These are phyloP conservation scores for Apiotrichum gamsii DNA, from an alignment of 1,284 basidiomycete species.

Conservation along the genomic window DNA sequence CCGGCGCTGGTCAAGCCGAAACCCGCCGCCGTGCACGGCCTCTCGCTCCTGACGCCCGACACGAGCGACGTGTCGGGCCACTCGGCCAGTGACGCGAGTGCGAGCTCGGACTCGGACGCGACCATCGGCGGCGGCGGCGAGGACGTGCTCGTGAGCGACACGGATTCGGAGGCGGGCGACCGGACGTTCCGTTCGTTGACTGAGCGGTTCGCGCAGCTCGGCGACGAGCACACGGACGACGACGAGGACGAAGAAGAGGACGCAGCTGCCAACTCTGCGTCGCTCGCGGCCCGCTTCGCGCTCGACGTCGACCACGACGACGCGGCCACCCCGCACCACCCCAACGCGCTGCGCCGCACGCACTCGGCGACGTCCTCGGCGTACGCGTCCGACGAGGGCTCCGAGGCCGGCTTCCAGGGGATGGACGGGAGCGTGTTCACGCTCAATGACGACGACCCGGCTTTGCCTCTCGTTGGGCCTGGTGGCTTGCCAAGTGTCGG, in stretches of 20 bases:
- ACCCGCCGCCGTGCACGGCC: slow-evolving; percentile 2
- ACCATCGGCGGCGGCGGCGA: slow-evolving; percentile 22
- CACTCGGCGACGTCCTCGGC: slow-evolving; percentile 24
- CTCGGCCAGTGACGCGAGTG: slow-evolving; percentile 21
- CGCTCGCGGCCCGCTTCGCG: slow-evolving; percentile 3
- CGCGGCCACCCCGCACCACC: neutral
- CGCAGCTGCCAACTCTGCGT: neutral
- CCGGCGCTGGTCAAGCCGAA: slow-evolving; percentile 30
- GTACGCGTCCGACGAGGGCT: slow-evolving; percentile 41
- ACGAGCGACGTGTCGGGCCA: slow-evolving; percentile 33
- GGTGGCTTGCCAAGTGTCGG: neutral
- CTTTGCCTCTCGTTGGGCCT: neutral
- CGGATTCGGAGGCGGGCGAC: slow-evolving; percentile 4
- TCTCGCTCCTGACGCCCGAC: slow-evolving; percentile 40
- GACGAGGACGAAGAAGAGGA: neutral
- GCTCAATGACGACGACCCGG: neutral
- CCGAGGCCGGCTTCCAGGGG: slow-evolving; percentile 27
- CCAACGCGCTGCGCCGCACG: slow-evolving; percentile 9
- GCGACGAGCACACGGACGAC: neutral
- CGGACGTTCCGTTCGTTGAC: slow-evolving; percentile 5
- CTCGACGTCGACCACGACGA: neutral
- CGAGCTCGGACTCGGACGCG: slow-evolving; percentile 3
- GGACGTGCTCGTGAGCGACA: slow-evolving; percentile 12
- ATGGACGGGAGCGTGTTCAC: slow-evolving; percentile 1
- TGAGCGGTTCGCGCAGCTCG: slow-evolving; percentile 11